Percentiles rank a stretch among this genome's conserved stretches.
phyloP scores from a whole-genome alignment of 2,329 filamentous ascomycete species.

The Aspergillus oerlinghausenensis region DNA sequence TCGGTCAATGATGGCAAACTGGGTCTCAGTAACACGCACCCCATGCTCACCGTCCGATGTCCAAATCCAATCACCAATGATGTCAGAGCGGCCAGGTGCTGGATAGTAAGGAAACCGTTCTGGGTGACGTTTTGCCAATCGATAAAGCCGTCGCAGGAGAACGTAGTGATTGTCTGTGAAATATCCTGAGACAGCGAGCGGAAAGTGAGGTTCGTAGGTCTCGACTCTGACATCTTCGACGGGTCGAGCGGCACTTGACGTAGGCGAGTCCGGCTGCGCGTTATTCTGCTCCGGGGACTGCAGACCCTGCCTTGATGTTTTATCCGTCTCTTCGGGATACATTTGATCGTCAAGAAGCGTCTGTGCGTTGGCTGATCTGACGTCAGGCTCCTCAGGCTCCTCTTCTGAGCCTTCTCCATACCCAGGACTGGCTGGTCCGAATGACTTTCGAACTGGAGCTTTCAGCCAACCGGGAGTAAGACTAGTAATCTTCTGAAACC shows the following conservation, averaged over 20 bases:
- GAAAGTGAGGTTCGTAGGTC: slow-evolving; percentile 16
- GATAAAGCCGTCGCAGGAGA: slow-evolving; percentile 36
- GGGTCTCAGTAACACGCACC: slow-evolving; percentile 38
- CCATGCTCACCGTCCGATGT: slow-evolving; percentile 39
- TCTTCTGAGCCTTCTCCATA: slow-evolving; percentile 12
- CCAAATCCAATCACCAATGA: slow-evolving; percentile 41
- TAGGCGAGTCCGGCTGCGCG: slow-evolving; percentile 5
- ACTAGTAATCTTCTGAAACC: slow-evolving; percentile 33
- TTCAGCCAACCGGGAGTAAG: slow-evolving; percentile 33
- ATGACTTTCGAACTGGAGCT: slow-evolving; percentile 21
- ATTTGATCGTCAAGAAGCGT: slow-evolving; percentile 7
- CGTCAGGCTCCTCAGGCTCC: slow-evolving; percentile 10
- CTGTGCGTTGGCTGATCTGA: slow-evolving; percentile 6
- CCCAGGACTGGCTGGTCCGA: slow-evolving; percentile 11
- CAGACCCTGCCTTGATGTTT: slow-evolving; percentile 6
- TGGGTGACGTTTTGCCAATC: slow-evolving; percentile 33
- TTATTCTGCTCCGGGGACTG: slow-evolving; percentile 3
- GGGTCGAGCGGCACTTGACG: slow-evolving; percentile 2
- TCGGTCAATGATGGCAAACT: slow-evolving; percentile 39
- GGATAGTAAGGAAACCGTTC: slow-evolving; percentile 36
- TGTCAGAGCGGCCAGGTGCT: slow-evolving; percentile 30
- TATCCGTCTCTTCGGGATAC: slow-evolving; percentile 12
- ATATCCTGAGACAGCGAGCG: slow-evolving; percentile 34
- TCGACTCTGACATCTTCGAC: slow-evolving; percentile 7
- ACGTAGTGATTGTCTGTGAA: slow-evolving; percentile 41